Evolutionary conservation across 78 protist species (phyloP), one percentile per base, ranked within the genome.

Genomic region (Dictyostelium purpureum): DNA sequence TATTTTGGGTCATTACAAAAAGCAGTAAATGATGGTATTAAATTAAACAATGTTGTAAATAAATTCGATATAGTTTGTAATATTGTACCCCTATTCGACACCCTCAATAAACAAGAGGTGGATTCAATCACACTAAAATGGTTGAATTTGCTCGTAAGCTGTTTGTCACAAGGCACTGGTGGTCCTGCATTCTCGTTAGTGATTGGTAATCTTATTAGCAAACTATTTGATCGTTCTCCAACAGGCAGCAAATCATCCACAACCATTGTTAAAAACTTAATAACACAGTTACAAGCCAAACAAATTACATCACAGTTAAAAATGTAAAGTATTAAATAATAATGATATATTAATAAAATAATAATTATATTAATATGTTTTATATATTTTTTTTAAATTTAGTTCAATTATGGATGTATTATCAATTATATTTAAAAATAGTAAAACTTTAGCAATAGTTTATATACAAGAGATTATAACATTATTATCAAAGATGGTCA

Each of bases 341-440:
- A 21, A 10, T 61, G 2, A 33, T 35, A 77, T 43, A 43, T 9
- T 43, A 9, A 43, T 43, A 43, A 43, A 9, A 43, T 43, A 12
- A 59, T 28, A 24, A 10, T n/a, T 59, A 57, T 28, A n/a, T 26
- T 6, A 14, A 57, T 66, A 38, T 43, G 57, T 33, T 28, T 14
- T 28, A 63, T 63, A 33, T 63, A 10, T 63, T 19, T 16, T 65
- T 37, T 18, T 38, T n/a, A 9, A 21, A 5, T 56, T 28, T 40
- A 83, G 90, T 14, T 26, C 92, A 59, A 57, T 73, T n/a, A 45
- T 61, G 4, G 92, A 85, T 38, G 80, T 61, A 31, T 59, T 85
- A 45, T 52, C 81, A 37, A 85, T 70, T 31, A 85, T 85, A 85
- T 85, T 57, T 73, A 85, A 73, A 57, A 85, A 61, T 74, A 70